Conservation (phyloP, 2,329 filamentous ascomycete species). For the Rhinocladiella similis region DNA sequence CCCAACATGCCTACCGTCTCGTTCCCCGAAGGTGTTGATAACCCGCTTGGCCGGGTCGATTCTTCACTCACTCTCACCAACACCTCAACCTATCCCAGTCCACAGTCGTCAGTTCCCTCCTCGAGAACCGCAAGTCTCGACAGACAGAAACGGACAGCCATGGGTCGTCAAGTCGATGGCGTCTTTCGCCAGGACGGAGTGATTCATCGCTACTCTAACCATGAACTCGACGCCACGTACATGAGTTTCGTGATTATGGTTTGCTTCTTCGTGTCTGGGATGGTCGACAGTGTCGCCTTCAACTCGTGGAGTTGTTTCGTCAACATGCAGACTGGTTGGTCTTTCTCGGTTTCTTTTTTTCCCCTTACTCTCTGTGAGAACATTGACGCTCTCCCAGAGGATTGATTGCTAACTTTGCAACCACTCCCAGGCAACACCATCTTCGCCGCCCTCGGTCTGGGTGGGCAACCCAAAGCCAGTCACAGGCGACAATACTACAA, state of each 20-base stretch:
- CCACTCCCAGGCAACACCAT: constrained; percentile 41
- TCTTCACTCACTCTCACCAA: constrained; percentile 17
- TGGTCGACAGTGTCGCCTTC: constrained; percentile 48
- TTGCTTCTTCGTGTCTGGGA: constrained; percentile 44
- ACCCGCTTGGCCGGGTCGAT: background rate
- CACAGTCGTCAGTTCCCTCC: background rate
- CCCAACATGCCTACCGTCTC: constrained; percentile 6
- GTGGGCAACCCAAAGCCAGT: constrained; percentile 39
- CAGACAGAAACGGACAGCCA: constrained; percentile 4
- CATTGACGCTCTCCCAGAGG: background rate
- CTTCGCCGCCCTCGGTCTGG: constrained; percentile 45
- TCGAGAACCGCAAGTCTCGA: constrained; percentile 2
- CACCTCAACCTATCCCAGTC: constrained; percentile 1
- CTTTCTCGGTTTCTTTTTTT: background rate
- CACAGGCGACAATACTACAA: constrained; percentile 45
- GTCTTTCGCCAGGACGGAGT: background rate
- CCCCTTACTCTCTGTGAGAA: background rate
- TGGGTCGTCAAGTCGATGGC: constrained; percentile 6
- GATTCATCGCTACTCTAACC: constrained; percentile 17
- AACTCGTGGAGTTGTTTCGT: constrained; percentile 50
- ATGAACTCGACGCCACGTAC: constrained; percentile 24
- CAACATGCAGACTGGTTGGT: constrained; percentile 49
- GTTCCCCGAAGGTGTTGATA: constrained; percentile 4
- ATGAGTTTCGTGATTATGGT: constrained; percentile 31
- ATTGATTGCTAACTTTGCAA: background rate